Evolutionary conservation across 768 basidiomycete genomes (phyloP), one percentile per base, ranked within the genome.

Genomic region (Macrolepiota albuminosa): DNA sequence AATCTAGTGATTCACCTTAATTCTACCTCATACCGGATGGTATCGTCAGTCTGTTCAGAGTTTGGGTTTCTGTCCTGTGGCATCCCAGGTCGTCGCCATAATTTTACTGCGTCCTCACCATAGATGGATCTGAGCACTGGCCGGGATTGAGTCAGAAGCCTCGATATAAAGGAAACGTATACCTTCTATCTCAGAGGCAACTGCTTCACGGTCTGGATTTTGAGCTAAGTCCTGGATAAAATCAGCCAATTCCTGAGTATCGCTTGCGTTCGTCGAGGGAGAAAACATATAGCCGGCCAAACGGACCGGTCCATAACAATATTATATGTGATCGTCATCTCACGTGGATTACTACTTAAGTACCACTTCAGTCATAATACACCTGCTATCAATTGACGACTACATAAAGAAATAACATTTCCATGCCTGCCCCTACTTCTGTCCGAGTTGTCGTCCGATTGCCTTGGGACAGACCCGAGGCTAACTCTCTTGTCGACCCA

Each of bases 71-170:
- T 31, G 63, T 67, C 62, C 61, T 67, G 58, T 59, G 63, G 58
- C 62, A 66, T 36, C 24, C 56, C 49, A 31, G 75, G 65, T 33
- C 79, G 75, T 53, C 71, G 75, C 85, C 86, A 91, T 36, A 84
- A 70, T n/a, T 75, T 77, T 42, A 93, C 76, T 14, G 86, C 78
- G 45, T 82, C 74, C 9, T 87, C 84, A 45, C 90, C 91, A 66
- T 93, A 93, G 65, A 93, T 93, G 29, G 89, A 89, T 69, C 85
- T 87, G n/a, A 93, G 74, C 16, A 89, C 91, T 88, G 67, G 61
- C 29, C 34, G 29, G 5, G 39, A 13, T 39, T 56, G 43, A 56
- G 31, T 34, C 21, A 33, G 21, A 14, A n/a, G 8, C 14, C 36
- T 42, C 43, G 7, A 24, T 16, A 10, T 24, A 26, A 33, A 47